Conservation (phyloP, 495 filamentous ascomycete genomes). For the Podospora didyma region DNA sequence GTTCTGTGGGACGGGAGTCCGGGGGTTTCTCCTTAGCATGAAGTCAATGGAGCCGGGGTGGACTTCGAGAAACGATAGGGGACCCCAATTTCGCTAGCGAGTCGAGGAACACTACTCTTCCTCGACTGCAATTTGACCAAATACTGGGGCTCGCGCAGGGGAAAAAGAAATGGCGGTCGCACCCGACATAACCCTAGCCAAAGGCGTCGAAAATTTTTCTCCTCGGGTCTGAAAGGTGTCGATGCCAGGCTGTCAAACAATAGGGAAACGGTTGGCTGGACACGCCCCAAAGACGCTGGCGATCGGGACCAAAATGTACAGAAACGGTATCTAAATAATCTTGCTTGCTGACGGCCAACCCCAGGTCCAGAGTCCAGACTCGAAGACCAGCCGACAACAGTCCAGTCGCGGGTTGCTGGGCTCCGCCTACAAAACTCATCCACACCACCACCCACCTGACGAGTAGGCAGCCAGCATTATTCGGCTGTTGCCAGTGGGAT, state of each 20-base stretch:
- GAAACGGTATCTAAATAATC: too few species aligned
- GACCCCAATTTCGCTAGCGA: constrained; percentile 40
- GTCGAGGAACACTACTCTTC: constrained; percentile 24
- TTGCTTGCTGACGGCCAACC: too few species aligned
- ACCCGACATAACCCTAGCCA: not conserved
- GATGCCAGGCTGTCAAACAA: not conserved
- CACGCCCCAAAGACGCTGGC: too few species aligned
- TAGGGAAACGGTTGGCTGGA: too few species aligned
- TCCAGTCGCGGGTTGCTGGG: not conserved
- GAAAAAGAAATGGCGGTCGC: constrained; percentile 18
- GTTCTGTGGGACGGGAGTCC: constrained; percentile 18
- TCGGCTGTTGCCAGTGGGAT: constrained; percentile 11
- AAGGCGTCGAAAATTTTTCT: not conserved
- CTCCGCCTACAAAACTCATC: not conserved
- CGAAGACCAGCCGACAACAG: not conserved
- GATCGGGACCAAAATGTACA: too few species aligned
- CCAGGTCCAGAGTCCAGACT: too few species aligned
- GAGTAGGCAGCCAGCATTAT: constrained; percentile 3
- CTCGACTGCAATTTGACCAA: constrained; percentile 27
- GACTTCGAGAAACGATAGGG: constrained; percentile 31
- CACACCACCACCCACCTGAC: not conserved
- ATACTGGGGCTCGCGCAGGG: constrained; percentile 15
- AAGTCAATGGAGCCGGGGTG: constrained; percentile 27
- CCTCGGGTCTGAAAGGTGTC: not conserved
- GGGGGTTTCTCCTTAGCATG: constrained; percentile 28